These are phyloP conservation scores for Rhizopogon vesiculosus DNA, from an alignment of 768 basidiomycete species.

Conservation along the genomic window DNA sequence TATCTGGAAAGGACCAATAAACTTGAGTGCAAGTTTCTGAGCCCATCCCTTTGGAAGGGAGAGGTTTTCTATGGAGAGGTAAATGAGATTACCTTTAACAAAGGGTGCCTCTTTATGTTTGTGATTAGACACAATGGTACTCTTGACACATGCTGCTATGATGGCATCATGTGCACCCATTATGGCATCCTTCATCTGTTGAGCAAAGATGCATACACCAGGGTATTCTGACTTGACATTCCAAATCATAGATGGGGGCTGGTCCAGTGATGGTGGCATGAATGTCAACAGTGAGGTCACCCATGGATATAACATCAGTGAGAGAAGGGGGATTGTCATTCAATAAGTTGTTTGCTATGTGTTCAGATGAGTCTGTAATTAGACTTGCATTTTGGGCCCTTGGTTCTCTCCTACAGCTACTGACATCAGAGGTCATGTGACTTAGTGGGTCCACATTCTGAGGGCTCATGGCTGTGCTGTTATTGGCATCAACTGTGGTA, in stretches of 20 bases:
- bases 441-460: background rate
- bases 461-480: too few relatives aligned
- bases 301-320: slow-evolving; percentile 6
- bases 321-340: background rate
- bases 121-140: slow-evolving; percentile 20
- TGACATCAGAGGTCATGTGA: background rate
- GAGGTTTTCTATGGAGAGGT: slow-evolving; percentile 31
- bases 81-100: slow-evolving; percentile 24
- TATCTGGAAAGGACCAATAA: slow-evolving; percentile 31
- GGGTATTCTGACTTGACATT: slow-evolving; percentile 17
- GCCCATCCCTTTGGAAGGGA: slow-evolving; percentile 21
- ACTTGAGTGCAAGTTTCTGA: slow-evolving; percentile 31
- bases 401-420: too few relatives aligned
- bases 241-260: slow-evolving; percentile 30
- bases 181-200: slow-evolving; percentile 15
- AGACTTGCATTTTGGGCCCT: background rate
- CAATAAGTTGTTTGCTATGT: background rate
- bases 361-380: background rate
- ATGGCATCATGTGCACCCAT: slow-evolving; percentile 25
- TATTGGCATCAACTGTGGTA: too few relatives aligned
- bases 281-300: slow-evolving; percentile 9
- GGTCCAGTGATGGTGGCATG: slow-evolving; percentile 5
- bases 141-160: slow-evolving; percentile 20
- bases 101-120: slow-evolving; percentile 14
- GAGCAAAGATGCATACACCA: slow-evolving; percentile 20